These are phyloP conservation scores for Fusarium albidum DNA, from an alignment of 2,329 filamentous ascomycete genomes.

Conservation along the genomic window DNA sequence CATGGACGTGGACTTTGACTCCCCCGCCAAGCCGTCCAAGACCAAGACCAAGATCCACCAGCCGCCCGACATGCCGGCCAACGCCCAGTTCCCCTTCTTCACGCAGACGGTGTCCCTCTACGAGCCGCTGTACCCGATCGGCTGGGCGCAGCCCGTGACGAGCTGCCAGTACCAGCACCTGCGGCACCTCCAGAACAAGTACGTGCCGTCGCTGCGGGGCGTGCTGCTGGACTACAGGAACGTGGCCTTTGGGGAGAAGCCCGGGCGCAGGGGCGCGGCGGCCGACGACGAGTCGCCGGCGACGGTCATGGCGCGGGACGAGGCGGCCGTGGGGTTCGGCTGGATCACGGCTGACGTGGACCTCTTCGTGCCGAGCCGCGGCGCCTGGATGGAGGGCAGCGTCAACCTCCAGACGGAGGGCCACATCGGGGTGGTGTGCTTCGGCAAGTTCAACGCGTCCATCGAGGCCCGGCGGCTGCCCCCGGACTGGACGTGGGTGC, in stretches of 20 bases:
- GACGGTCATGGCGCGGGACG: constrained; percentile 67
- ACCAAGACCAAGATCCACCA: constrained; percentile 46
- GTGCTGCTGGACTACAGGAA: constrained; percentile 80
- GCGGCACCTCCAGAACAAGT: constrained; percentile 77
- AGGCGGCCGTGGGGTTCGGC: constrained; percentile 85
- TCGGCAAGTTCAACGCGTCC: constrained; percentile 90
- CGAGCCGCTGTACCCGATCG: constrained; percentile 75
- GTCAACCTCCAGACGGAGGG: constrained; percentile 89
- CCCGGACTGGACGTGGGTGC: constrained; percentile 80
- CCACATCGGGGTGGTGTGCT: constrained; percentile 87
- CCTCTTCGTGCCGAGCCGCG: constrained; percentile 79
- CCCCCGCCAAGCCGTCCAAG: constrained; percentile 39
- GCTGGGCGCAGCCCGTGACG: constrained; percentile 74
- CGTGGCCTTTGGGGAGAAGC: constrained; percentile 68
- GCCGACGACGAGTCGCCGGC: constrained; percentile 58
- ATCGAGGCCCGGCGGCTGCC: constrained; percentile 83
- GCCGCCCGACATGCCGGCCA: constrained; percentile 49
- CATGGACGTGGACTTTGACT: constrained; percentile 52
- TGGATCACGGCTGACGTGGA: constrained; percentile 91
- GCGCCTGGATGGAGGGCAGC: constrained; percentile 78
- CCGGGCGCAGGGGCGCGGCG: constrained; percentile 58
- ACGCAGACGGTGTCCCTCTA: constrained; percentile 83
- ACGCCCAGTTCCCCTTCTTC: constrained; percentile 73
- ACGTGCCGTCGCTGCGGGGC: constrained; percentile 75
- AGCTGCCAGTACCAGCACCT: constrained; percentile 78